Evolutionary conservation across 1,284 basidiomycete species (phyloP).

Genomic region (Microstroma glucosiphilum): DNA sequence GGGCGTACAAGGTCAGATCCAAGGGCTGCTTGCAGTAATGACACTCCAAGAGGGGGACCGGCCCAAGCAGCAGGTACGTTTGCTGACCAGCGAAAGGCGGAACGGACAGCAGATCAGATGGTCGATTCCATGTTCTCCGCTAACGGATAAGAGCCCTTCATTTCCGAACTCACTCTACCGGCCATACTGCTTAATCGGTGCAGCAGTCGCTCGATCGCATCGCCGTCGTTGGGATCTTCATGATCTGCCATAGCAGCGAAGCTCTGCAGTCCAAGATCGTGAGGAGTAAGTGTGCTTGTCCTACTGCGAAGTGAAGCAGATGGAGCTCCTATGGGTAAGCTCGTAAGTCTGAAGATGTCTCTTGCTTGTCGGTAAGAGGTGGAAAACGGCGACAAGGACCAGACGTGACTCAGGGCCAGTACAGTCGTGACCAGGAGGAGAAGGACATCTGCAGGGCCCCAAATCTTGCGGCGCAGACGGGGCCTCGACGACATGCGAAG

Average conservation of each 20-base stretch:
- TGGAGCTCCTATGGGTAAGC: background rate
- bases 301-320: background rate
- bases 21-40: constrained; percentile 1
- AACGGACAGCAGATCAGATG: background rate
- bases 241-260: background rate
- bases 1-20: background rate
- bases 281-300: background rate
- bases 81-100: background rate
- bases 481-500: background rate
- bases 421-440: background rate
- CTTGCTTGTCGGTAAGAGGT: background rate
- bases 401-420: background rate
- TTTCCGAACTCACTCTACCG: constrained; percentile 2
- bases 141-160: no score
- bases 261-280: background rate
- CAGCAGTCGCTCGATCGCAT: constrained; percentile 1
- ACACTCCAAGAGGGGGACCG: background rate
- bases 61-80: constrained; percentile 2
- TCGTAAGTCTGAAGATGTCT: background rate
- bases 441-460: background rate
- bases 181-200: background rate
- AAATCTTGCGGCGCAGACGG: background rate
- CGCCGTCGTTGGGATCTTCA: background rate
- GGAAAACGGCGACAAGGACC: background rate
- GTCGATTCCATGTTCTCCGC: no score